phyloP scores from a whole-genome alignment of 306 rosid species.

The Datisca glomerata region DNA sequence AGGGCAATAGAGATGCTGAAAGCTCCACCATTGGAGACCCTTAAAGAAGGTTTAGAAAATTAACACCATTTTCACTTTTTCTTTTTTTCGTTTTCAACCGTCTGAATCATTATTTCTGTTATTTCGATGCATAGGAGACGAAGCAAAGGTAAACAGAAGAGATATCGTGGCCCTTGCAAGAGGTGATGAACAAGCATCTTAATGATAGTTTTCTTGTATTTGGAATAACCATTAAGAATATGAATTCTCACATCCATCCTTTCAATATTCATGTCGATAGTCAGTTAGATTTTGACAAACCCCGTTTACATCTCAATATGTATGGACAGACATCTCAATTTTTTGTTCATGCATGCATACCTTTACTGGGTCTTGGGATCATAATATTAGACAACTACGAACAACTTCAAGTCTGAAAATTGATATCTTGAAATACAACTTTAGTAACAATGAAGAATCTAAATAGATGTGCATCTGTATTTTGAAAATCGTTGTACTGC shows the following conservation, averaged over 20 bases:
- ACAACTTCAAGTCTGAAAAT: too few relatives aligned
- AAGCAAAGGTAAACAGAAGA: conserved; percentile 24
- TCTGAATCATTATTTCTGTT: background rate
- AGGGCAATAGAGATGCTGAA: conserved; percentile 65
- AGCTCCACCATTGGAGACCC: conserved; percentile 52
- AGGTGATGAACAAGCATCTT: conserved; percentile 39
- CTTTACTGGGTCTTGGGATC: too few relatives aligned
- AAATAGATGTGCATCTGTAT: too few relatives aligned
- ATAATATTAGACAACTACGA: too few relatives aligned
- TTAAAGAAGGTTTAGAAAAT: conserved; percentile 29
- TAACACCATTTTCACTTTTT: background rate
- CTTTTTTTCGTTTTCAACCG: conserved; percentile 2
- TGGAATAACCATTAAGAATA: too few relatives aligned
- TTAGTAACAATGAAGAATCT: too few relatives aligned
- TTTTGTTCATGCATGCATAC: too few relatives aligned
- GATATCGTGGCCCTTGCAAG: conserved; percentile 76
- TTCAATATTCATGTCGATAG: too few relatives aligned
- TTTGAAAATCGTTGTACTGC: too few relatives aligned
- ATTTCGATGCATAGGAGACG: conserved; percentile 25
- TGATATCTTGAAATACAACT: too few relatives aligned
- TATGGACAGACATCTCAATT: too few relatives aligned
- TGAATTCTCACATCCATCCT: background rate
- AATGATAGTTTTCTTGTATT: conserved; percentile 4
- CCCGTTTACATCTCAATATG: background rate
- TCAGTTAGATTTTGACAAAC: background rate